These are phyloP conservation scores for Lithospermum erythrorhizon DNA, from an alignment of 257 asterid species.

Conservation along the genomic window DNA sequence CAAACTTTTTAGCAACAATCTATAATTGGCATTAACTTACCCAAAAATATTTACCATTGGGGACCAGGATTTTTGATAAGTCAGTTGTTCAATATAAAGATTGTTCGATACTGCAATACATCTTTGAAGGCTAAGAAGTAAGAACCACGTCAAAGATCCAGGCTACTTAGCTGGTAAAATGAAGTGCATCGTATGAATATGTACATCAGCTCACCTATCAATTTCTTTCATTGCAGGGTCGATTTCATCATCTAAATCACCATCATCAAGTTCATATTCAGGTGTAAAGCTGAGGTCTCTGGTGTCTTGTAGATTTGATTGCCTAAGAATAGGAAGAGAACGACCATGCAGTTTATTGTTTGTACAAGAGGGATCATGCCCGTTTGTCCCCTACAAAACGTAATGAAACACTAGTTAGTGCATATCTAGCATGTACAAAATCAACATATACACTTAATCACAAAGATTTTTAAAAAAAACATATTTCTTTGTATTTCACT, in stretches of 20 bases:
- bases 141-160: too few relatives aligned
- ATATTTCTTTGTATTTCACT: background rate
- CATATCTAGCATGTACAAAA: background rate
- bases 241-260: conserved; percentile 71
- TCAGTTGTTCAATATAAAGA: too few relatives aligned
- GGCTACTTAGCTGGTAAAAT: too few relatives aligned
- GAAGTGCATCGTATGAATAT: background rate
- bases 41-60: too few relatives aligned
- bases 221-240: conserved; percentile 92
- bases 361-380: conserved; percentile 23
- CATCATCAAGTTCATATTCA: conserved; percentile 62
- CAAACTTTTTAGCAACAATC: too few relatives aligned
- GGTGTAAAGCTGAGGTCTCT: conserved; percentile 41
- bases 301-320: conserved; percentile 37
- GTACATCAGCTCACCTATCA: conserved; percentile 58
- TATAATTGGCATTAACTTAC: too few relatives aligned
- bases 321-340: conserved; percentile 21
- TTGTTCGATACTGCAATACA: too few relatives aligned
- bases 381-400: conserved; percentile 40
- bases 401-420: conserved; percentile 6
- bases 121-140: too few relatives aligned
- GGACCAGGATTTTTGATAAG: too few relatives aligned
- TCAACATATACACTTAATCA: conserved; percentile 4
- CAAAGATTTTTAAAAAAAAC: conserved; percentile 1
- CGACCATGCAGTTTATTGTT: conserved; percentile 29